These are phyloP conservation scores for Sambucus nigra DNA, from an alignment of 129 eudicot genomes.

Conservation along the genomic window DNA sequence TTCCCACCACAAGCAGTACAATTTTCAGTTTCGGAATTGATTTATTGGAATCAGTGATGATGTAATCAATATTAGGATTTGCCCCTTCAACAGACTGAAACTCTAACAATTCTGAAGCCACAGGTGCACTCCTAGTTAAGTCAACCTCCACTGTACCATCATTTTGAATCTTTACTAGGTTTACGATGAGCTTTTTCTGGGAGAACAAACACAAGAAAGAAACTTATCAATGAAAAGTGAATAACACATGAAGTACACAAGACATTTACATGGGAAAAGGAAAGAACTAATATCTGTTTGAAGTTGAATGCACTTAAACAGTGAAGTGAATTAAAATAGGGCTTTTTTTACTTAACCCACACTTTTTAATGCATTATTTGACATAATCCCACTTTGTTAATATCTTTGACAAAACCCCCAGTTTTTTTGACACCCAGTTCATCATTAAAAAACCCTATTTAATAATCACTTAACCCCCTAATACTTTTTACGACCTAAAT, in stretches of 20 bases:
- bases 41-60: slow-evolving; percentile 35
- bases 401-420: too few relatives aligned
- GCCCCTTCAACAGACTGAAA: slow-evolving; percentile 49
- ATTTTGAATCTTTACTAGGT: slow-evolving; percentile 63
- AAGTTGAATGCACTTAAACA: too few relatives aligned
- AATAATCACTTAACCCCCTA: too few relatives aligned
- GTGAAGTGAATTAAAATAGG: too few relatives aligned
- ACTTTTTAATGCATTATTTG: too few relatives aligned
- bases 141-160: slow-evolving; percentile 90
- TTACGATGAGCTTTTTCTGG: slow-evolving; percentile 68
- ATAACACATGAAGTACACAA: not conserved
- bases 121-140: slow-evolving; percentile 45
- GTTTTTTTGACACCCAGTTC: too few relatives aligned
- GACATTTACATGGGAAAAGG: not conserved
- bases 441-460: too few relatives aligned
- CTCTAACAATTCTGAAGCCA: slow-evolving; percentile 65
- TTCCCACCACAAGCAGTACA: slow-evolving; percentile 88
- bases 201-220: not conserved
- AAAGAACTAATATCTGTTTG: not conserved
- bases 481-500: too few relatives aligned
- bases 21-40: slow-evolving; percentile 66
- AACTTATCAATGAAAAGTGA: not conserved
- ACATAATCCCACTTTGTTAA: too few relatives aligned
- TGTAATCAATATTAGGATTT: slow-evolving; percentile 34
- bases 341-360: too few relatives aligned